Evolutionary conservation across 1,284 basidiomycete genomes (phyloP).

Genomic region (Ustilago xerochloae): DNA sequence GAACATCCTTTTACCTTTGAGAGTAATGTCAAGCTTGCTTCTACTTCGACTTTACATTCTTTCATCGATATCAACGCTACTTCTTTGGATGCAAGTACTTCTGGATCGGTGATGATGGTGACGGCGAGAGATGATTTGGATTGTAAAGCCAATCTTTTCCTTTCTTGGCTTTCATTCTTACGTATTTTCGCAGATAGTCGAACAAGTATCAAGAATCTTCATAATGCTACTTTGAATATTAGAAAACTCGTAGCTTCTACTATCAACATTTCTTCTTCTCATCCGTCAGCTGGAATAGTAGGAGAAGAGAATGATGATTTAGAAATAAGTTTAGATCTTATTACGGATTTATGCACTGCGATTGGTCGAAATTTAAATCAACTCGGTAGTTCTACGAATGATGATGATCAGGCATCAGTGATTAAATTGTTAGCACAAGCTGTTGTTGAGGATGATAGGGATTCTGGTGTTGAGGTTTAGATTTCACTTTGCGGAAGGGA

Average conservation of each 20-base stretch:
- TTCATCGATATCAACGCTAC: conserved; percentile 6
- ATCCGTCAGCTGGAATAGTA: not conserved
- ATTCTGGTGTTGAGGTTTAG: conserved; percentile 35
- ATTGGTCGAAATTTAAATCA: conserved; percentile 20
- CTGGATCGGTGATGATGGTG: too few species aligned
- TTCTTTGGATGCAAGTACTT: not conserved
- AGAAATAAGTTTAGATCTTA: conserved; percentile 14
- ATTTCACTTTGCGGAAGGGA: not conserved
- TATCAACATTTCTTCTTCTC: not conserved
- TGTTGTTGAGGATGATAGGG: conserved; percentile 12
- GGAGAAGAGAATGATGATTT: conserved; percentile 6
- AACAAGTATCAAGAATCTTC: conserved; percentile 2
- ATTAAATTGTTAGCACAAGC: conserved; percentile 15
- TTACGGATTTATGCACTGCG: conserved; percentile 38
- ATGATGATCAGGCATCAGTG: not conserved
- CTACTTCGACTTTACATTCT: conserved; percentile 19
- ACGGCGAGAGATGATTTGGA: conserved; percentile 38
- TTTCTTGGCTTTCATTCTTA: conserved; percentile 56
- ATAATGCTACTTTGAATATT: conserved; percentile 19
- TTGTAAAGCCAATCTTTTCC: conserved; percentile 43
- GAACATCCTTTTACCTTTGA: conserved; percentile 16
- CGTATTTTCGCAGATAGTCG: conserved; percentile 32
- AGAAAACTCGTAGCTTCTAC: conserved; percentile 29
- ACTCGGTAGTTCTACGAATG: not conserved
- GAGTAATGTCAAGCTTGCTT: conserved; percentile 5